Base-by-base conservation (phyloP, 495 filamentous ascomycete species). In the Aspergillus avenaceus region DNA sequence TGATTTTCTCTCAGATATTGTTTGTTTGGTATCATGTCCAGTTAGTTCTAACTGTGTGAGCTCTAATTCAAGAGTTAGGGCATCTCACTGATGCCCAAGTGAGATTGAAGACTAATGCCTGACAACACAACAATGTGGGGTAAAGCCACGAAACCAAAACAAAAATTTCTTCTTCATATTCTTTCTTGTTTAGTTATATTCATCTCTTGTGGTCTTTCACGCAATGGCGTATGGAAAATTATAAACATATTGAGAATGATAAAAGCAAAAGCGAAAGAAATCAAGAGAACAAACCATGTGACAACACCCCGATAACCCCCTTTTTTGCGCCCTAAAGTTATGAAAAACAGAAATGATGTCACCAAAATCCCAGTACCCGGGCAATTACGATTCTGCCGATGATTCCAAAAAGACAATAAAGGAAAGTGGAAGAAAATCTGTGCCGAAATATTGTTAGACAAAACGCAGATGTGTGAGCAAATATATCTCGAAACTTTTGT, bases 261-360 rank as follows among this genome's bases (percentile, higher is more conserved):
- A 25, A 26, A 55, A 45, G 36, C n/a, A 54, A 34, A 45, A 51
- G 9, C 27, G 49, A 50, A 41, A 9, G 28, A 24, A 54, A 34
- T 40, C 4, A 27, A 41, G 49, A 47, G 24, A 37, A 50, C 47
- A 53, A 41, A 49, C 43, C 32, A 24, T 24, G 23, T 27, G 32
- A 2, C 16, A 28, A 27, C 23, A 28, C 24, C 32, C 18, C 23
- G 42, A 29, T 19, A 21, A 21, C 16, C 29, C 16, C 27, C 29
- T 27, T 27, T 29, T 45, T 45, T 45, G 42, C 42, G 16, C 42
- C 42, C 26, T 19, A 11, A 18, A 45, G 16, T 25, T 26, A 6
- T 13, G 24, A 43, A 38, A 22, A 38, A 49, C 36, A 40, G 24
- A 29, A 48, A 49, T 38, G n/a, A 26, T 28, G n/a, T 41, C 46